phyloP scores from a whole-genome alignment of 2,329 filamentous ascomycete genomes.

The Aspergillus sp. region DNA sequence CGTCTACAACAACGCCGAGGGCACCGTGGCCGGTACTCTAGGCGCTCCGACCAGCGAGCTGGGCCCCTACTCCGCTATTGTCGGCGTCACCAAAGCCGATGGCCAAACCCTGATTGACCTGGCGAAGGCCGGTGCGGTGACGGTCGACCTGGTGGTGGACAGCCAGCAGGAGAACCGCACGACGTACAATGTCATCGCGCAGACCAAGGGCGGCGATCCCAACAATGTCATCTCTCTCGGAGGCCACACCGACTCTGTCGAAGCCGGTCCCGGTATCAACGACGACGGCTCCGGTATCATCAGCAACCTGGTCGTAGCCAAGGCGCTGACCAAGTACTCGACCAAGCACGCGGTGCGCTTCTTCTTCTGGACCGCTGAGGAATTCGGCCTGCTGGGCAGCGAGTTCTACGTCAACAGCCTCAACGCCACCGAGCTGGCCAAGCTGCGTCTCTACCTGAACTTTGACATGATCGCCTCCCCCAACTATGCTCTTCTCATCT shows the following conservation, averaged over 20 bases:
- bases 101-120: constrained; percentile 57
- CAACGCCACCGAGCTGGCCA: constrained; percentile 51
- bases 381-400: constrained; percentile 62
- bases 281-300: constrained; percentile 72
- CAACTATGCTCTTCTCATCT: constrained; percentile 58
- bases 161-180: constrained; percentile 48
- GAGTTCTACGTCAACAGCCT: constrained; percentile 56
- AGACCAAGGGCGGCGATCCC: constrained; percentile 58
- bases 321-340: constrained; percentile 66
- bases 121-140: constrained; percentile 46
- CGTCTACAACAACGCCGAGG: constrained; percentile 71
- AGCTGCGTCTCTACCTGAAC: constrained; percentile 67
- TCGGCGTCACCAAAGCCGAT: constrained; percentile 62
- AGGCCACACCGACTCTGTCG: constrained; percentile 62
- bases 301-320: constrained; percentile 59
- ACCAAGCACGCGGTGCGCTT: constrained; percentile 71
- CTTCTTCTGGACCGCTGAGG: constrained; percentile 63
- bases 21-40: constrained; percentile 65
- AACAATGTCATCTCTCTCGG: constrained; percentile 60
- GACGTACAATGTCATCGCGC: constrained; percentile 61
- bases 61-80: constrained; percentile 52
- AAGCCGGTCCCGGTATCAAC: constrained; percentile 69
- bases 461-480: constrained; percentile 70
- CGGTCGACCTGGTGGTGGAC: constrained; percentile 42
- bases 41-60: constrained; percentile 56